Conservation (phyloP, 495 filamentous ascomycete species). For the Tuber indicum region DNA sequence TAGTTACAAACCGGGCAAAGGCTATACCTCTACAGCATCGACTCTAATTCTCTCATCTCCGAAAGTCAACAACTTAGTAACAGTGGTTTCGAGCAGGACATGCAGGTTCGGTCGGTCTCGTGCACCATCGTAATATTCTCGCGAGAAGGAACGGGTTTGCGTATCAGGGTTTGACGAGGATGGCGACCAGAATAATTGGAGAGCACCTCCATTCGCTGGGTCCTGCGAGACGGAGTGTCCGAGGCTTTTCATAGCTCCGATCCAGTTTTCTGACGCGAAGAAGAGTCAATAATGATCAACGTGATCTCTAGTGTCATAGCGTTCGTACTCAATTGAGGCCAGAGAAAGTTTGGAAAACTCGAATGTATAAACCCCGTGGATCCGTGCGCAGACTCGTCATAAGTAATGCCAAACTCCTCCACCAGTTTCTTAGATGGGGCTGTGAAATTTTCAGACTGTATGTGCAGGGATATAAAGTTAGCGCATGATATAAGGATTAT, state of each 20-base stretch:
- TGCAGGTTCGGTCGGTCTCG: constrained; percentile 41
- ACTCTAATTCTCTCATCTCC: constrained; percentile 11
- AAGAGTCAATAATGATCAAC: constrained; percentile 15
- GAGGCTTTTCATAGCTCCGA: constrained; percentile 48
- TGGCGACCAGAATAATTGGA: constrained; percentile 49
- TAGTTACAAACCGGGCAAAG: neutral
- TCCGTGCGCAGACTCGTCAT: constrained; percentile 44
- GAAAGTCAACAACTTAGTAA: constrained; percentile 38
- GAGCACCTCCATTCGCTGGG: constrained; percentile 47
- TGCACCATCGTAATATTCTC: constrained; percentile 37
- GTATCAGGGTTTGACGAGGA: constrained; percentile 46
- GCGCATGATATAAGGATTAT: neutral
- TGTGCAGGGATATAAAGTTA: neutral
- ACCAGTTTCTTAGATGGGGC: constrained; percentile 43
- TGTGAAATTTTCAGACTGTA: constrained; percentile 46
- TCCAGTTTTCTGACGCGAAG: constrained; percentile 47
- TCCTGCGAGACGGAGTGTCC: constrained; percentile 49
- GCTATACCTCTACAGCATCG: constrained; percentile 19
- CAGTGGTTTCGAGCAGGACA: constrained; percentile 36
- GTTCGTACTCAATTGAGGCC: constrained; percentile 47
- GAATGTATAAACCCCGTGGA: constrained; percentile 47
- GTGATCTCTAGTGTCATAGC: neutral
- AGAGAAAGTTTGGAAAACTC: constrained; percentile 51
- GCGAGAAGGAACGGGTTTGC: constrained; percentile 45
- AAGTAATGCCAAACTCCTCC: constrained; percentile 45